Conservation (phyloP, 164 flowering plant genomes). For the Chimonanthus praecox region DNA sequence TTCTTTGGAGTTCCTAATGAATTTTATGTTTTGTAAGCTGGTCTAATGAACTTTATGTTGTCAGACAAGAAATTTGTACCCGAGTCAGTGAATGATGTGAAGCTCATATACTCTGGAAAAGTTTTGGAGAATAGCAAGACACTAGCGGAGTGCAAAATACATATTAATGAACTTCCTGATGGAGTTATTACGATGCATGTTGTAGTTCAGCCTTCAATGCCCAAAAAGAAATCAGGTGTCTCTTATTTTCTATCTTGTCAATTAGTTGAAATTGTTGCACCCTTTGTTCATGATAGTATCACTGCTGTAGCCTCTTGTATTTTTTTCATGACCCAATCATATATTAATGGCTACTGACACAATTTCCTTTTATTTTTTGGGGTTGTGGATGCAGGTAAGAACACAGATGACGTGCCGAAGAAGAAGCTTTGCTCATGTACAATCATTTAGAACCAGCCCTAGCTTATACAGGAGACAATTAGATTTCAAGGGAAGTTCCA, state of each 20-base stretch:
- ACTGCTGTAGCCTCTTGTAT: no score
- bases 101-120: conserved; percentile 54
- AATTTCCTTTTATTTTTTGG: background rate
- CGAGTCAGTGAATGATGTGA: conserved; percentile 41
- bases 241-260: background rate
- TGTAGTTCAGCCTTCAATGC: conserved; percentile 39
- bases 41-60: background rate
- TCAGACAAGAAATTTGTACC: conserved; percentile 42
- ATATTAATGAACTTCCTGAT: conserved; percentile 38
- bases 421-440: conserved; percentile 5
- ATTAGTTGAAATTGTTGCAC: no score
- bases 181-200: conserved; percentile 58
- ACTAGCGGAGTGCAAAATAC: conserved; percentile 46
- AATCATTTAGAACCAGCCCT: background rate
- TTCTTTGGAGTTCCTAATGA: background rate
- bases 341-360: background rate
- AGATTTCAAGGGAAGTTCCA: background rate
- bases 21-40: background rate
- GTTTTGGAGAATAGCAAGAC: conserved; percentile 60
- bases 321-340: no score
- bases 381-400: conserved; percentile 1
- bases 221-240: conserved; percentile 25
- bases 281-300: no score
- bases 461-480: background rate
- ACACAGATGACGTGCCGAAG: conserved; percentile 7